Evolutionary conservation across 768 basidiomycete genomes (phyloP).

Genomic region (Lepiota venenata): DNA sequence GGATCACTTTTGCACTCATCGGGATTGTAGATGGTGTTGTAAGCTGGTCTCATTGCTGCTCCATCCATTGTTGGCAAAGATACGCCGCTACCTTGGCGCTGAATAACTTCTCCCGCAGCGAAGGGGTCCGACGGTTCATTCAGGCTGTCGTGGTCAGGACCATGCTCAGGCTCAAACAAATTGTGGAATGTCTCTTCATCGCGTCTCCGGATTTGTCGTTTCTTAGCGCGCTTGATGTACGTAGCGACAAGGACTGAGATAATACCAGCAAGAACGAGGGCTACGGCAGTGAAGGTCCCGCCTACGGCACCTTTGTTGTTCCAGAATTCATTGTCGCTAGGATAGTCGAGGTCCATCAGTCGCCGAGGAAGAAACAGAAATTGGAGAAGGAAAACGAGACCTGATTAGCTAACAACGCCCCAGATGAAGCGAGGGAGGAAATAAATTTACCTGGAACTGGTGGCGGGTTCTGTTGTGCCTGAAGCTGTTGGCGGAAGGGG

Average conservation of each 20-base stretch:
- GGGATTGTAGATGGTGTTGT: background rate
- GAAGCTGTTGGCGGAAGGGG: background rate
- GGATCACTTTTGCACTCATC: background rate
- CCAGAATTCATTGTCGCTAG: constrained; percentile 36
- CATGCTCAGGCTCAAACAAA: background rate
- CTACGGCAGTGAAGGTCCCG: constrained; percentile 39
- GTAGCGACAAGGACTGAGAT: constrained; percentile 18
- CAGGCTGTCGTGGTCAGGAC: background rate
- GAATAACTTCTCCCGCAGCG: constrained; percentile 7
- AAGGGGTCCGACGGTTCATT: constrained; percentile 6
- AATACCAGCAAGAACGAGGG: constrained; percentile 29
- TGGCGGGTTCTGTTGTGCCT: no score
- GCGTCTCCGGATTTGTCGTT: background rate
- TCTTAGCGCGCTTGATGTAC: constrained; percentile 10
- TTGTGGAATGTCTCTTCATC: background rate
- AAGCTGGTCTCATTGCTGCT: background rate
- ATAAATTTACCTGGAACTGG: no score
- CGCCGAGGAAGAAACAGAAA: no score
- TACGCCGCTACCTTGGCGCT: background rate
- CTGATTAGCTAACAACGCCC: no score
- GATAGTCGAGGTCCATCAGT: background rate
- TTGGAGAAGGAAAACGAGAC: background rate
- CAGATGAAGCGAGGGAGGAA: no score
- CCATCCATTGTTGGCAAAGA: background rate
- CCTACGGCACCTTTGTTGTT: constrained; percentile 43